A percentile compares a stretch with the other conserved stretches of the same genome.
Conservation (phyloP, 306 rosid species). For the Prunus mume region DNA sequence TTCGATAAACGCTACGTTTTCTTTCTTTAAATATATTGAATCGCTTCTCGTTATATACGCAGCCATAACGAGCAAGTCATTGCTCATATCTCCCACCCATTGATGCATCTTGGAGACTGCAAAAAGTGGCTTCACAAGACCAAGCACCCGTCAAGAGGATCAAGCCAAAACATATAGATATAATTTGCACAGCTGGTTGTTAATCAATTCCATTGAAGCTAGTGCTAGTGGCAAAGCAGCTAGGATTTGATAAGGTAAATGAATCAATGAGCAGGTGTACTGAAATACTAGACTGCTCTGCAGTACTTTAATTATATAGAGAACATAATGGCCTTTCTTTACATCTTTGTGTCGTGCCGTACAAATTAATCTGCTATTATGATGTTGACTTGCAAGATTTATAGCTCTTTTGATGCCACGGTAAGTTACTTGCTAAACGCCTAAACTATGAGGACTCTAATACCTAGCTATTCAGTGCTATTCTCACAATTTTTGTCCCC, state of each 20-base stretch:
- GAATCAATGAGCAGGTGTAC: too few species aligned
- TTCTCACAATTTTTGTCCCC: too few species aligned
- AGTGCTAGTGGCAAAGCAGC: background rate
- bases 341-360: too few species aligned
- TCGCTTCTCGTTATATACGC: conserved; percentile 30
- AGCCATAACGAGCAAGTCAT: conserved; percentile 34
- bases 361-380: too few species aligned
- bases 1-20: conserved; percentile 30
- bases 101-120: background rate
- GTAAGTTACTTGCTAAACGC: too few species aligned
- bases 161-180: conserved; percentile 15
- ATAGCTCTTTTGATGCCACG: too few species aligned
- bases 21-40: conserved; percentile 29
- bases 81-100: conserved; percentile 29
- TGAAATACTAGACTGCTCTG: too few species aligned
- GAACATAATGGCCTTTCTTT: too few species aligned
- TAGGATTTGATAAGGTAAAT: background rate
- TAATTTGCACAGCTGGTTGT: background rate
- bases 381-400: too few species aligned
- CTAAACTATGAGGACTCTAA: too few species aligned
- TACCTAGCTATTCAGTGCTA: too few species aligned
- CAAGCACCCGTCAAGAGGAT: conserved; percentile 21
- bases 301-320: too few species aligned
- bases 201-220: conserved; percentile 30
- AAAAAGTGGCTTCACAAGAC: background rate